phyloP scores from a whole-genome alignment of 106 monocot genomes.

The Acanthochlamys bracteata region DNA sequence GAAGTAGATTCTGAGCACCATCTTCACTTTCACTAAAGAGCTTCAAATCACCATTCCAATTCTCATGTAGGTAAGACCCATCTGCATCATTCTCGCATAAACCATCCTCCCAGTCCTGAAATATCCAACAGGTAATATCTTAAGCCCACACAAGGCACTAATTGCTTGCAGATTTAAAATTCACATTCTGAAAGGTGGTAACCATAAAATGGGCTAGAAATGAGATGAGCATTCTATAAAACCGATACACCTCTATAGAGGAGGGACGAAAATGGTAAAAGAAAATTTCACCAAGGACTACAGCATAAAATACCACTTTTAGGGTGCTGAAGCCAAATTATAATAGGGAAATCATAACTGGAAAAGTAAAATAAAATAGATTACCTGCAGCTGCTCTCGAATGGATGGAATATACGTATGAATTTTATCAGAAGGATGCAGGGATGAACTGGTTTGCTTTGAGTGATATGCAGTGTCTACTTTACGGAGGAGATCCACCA shows the following conservation, averaged over 20 bases:
- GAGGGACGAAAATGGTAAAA: no score
- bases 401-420: constrained; percentile 57
- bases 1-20: constrained; percentile 68
- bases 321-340: no score
- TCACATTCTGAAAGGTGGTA: no score
- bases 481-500: constrained; percentile 49
- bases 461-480: constrained; percentile 57
- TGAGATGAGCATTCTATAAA: no score
- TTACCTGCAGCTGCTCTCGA: constrained; percentile 66
- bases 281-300: no score
- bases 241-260: no score
- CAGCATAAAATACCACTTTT: no score
- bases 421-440: constrained; percentile 21
- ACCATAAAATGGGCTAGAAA: no score
- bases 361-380: neutral
- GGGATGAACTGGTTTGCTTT: constrained; percentile 29
- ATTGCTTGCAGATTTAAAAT: no score
- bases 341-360: no score
- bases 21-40: constrained; percentile 71
- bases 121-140: neutral
- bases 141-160: neutral
- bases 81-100: constrained; percentile 65
- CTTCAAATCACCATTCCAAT: constrained; percentile 60
- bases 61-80: constrained; percentile 68
- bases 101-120: constrained; percentile 95